Percentiles rank a stretch among this genome's conserved stretches.
Evolutionary conservation across 2,329 filamentous ascomycete genomes (phyloP).

Genomic region (Penicillium sp.): DNA sequence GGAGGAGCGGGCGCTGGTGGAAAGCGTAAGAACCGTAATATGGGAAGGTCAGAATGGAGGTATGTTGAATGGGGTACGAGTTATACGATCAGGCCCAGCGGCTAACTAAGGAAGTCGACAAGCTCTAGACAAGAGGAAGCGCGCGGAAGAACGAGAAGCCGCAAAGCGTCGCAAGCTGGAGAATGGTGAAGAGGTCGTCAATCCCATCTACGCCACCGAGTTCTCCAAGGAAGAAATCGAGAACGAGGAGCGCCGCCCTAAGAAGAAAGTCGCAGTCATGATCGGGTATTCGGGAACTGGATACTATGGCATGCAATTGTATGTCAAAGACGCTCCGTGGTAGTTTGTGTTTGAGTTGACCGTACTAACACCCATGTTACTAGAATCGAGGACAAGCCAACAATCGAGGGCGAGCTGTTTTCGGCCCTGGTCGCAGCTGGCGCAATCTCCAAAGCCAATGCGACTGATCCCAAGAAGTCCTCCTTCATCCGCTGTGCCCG

Average conservation of each 20-base stretch:
- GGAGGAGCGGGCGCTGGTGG: constrained; percentile 37
- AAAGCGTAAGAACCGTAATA: constrained; percentile 64
- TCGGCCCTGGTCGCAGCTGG: constrained; percentile 86
- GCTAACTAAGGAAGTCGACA: constrained; percentile 58
- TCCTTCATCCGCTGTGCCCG: constrained; percentile 90
- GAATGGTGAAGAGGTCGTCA: constrained; percentile 44
- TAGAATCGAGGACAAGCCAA: constrained; percentile 69
- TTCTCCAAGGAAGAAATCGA: constrained; percentile 82
- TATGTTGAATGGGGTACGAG: constrained; percentile 42
- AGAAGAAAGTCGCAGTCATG: constrained; percentile 94
- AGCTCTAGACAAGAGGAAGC: constrained; percentile 55
- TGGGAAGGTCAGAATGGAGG: constrained; percentile 68
- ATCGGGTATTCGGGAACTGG: constrained; percentile 95
- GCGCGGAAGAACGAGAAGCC: constrained; percentile 53
- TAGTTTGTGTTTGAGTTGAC: not conserved
- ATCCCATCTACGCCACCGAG: constrained; percentile 57
- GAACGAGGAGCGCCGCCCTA: constrained; percentile 81
- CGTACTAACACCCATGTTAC: not conserved
- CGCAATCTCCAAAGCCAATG: constrained; percentile 95
- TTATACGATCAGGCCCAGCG: constrained; percentile 17
- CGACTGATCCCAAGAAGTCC: constrained; percentile 94
- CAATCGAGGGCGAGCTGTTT: constrained; percentile 95
- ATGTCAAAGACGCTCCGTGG: constrained; percentile 14
- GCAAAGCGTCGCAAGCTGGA: constrained; percentile 59
- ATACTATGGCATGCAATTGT: constrained; percentile 96